Evolutionary conservation across 1,284 basidiomycete genomes (phyloP).

Genomic region (Volvariella volvacea): DNA sequence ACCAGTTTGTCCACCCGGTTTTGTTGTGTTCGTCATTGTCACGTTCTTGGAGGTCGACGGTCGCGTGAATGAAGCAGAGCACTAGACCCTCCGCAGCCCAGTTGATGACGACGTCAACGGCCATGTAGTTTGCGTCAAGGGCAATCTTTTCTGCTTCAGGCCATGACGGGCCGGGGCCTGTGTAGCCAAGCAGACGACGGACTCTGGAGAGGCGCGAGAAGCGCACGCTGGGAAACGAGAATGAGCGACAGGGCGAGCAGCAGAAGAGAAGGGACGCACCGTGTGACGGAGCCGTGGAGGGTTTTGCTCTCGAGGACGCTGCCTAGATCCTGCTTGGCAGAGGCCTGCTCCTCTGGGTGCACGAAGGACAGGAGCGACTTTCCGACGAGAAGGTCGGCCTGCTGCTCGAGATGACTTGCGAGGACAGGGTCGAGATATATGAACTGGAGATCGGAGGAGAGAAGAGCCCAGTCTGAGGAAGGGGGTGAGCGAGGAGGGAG

Average conservation of each 20-base stretch:
- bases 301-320: slow-evolving; percentile 76
- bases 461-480: slow-evolving; percentile 59
- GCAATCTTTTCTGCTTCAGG: slow-evolving; percentile 62
- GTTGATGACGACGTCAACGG: slow-evolving; percentile 90
- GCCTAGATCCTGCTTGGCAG: slow-evolving; percentile 72
- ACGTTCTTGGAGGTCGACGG: slow-evolving; percentile 64
- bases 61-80: slow-evolving; percentile 93
- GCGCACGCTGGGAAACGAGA: slow-evolving; percentile 47
- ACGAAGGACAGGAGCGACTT: slow-evolving; percentile 81
- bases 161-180: slow-evolving; percentile 47
- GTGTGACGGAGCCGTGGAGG: slow-evolving; percentile 89
- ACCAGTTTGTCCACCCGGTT: slow-evolving; percentile 91
- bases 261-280: slow-evolving; percentile 39
- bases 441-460: slow-evolving; percentile 72
- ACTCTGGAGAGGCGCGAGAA: slow-evolving; percentile 68
- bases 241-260: slow-evolving; percentile 9
- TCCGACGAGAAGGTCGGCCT: slow-evolving; percentile 66
- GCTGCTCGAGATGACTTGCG: slow-evolving; percentile 65
- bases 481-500: slow-evolving; percentile 13
- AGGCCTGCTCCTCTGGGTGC: slow-evolving; percentile 82
- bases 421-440: slow-evolving; percentile 89
- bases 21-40: slow-evolving; percentile 80
- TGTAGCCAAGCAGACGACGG: slow-evolving; percentile 59
- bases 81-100: slow-evolving; percentile 90
- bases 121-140: slow-evolving; percentile 77